phyloP scores from a whole-genome alignment of 1,284 basidiomycete species.

The Leccinum pallidistipes region DNA sequence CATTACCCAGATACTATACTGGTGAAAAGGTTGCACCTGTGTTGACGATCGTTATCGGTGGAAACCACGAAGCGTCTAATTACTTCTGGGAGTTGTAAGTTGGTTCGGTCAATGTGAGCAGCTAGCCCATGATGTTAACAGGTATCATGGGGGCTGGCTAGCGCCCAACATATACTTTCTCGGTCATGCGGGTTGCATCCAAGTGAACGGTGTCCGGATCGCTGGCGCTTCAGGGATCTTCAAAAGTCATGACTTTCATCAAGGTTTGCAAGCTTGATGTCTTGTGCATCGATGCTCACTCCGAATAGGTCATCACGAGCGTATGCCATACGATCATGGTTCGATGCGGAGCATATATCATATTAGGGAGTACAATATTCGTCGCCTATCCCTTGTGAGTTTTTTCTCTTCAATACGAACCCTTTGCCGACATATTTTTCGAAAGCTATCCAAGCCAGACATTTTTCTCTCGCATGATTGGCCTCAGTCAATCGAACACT shows the following conservation, averaged over 20 bases:
- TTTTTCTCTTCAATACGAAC: slow-evolving; percentile 1
- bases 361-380: slow-evolving; percentile 83
- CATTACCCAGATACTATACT: slow-evolving; percentile 72
- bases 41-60: slow-evolving; percentile 93
- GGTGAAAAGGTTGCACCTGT: slow-evolving; percentile 82
- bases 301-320: slow-evolving; percentile 66
- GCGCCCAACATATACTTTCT: slow-evolving; percentile 98
- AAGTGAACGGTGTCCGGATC: slow-evolving; percentile 85
- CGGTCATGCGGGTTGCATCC: slow-evolving; percentile 88
- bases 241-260: slow-evolving; percentile 77
- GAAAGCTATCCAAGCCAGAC: slow-evolving; percentile 59
- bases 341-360: slow-evolving; percentile 90
- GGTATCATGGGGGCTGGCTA: slow-evolving; percentile 94
- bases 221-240: slow-evolving; percentile 94
- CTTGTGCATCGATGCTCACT: slow-evolving; percentile 5
- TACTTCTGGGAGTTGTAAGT: slow-evolving; percentile 95
- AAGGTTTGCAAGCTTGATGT: slow-evolving; percentile 49
- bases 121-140: slow-evolving; percentile 30
- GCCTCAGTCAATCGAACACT: slow-evolving; percentile 85
- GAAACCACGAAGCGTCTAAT: slow-evolving; percentile 97
- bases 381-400: slow-evolving; percentile 74
- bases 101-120: neutral
- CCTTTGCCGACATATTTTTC: slow-evolving; percentile 3
- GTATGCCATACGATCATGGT: slow-evolving; percentile 65
- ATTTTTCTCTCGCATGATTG: slow-evolving; percentile 97